A percentile compares a stretch with the other conserved stretches of the same genome.
phyloP scores from a whole-genome alignment of 768 basidiomycete species.

The Boletus vermiculosoides region DNA sequence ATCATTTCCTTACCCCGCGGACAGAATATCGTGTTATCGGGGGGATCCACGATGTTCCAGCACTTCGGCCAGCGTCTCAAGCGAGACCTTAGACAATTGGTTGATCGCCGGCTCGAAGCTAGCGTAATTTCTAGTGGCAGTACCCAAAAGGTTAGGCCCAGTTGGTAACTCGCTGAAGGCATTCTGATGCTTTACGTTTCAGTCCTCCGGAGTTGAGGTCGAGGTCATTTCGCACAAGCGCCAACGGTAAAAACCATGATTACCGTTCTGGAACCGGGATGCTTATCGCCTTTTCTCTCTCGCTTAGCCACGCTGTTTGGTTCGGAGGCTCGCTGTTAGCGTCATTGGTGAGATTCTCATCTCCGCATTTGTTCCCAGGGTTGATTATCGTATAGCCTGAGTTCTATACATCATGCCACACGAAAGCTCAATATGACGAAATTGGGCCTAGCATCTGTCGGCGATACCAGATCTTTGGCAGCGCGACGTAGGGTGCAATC shows the following conservation, averaged over 20 bases:
- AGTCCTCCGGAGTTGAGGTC: constrained; percentile 97
- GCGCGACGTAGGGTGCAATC: constrained; percentile 55
- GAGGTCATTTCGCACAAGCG: constrained; percentile 99
- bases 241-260: constrained; percentile 59
- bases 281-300: constrained; percentile 10
- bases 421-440: constrained; percentile 93
- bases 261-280: neutral
- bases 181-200: constrained; percentile 4
- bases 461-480: constrained; percentile 91
- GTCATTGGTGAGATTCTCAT: constrained; percentile 62
- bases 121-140: constrained; percentile 75
- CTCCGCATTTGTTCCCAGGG: neutral
- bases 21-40: constrained; percentile 95
- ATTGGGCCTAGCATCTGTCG: constrained; percentile 90
- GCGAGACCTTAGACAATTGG: constrained; percentile 90
- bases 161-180: neutral
- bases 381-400: constrained; percentile 61
- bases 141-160: constrained; percentile 59
- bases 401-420: constrained; percentile 93
- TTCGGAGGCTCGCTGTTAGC: constrained; percentile 95
- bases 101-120: constrained; percentile 84
- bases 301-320: constrained; percentile 86
- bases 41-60: constrained; percentile 99
- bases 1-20: neutral
- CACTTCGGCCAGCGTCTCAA: constrained; percentile 97